Evolutionary conservation across 2,329 filamentous ascomycete genomes (phyloP).

Genomic region (Knufia petricola): DNA sequence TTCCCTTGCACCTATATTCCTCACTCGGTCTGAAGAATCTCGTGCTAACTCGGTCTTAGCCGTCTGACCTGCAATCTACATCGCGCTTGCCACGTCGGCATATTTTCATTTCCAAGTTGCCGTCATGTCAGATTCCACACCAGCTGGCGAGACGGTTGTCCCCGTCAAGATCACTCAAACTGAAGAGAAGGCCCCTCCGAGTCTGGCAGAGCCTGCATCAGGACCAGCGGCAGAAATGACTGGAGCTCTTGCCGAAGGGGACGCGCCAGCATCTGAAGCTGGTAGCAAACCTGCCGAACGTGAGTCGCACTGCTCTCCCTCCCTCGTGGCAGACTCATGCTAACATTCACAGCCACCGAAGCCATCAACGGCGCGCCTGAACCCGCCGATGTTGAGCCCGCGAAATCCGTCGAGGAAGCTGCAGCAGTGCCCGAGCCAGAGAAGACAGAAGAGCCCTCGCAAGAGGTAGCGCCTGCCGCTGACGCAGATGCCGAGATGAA

Average conservation of each 20-base stretch:
- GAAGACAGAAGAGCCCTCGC: slow-evolving; percentile 10
- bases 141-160: slow-evolving; percentile 13
- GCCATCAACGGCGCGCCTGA: slow-evolving; percentile 21
- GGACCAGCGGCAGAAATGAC: slow-evolving; percentile 20
- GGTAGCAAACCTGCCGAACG: slow-evolving; percentile 25
- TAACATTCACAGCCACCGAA: slow-evolving; percentile 20
- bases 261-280: slow-evolving; percentile 27
- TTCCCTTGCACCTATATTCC: not conserved
- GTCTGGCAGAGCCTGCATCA: slow-evolving; percentile 19
- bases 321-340: slow-evolving; percentile 14
- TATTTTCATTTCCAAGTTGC: not conserved
- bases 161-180: slow-evolving; percentile 20
- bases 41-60: not conserved
- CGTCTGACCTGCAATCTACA: not conserved
- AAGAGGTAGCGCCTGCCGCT: slow-evolving; percentile 2
- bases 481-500: slow-evolving; percentile 19
- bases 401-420: slow-evolving; percentile 26
- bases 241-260: slow-evolving; percentile 27
- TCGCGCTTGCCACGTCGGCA: slow-evolving; percentile 5
- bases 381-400: slow-evolving; percentile 20
- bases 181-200: slow-evolving; percentile 18
- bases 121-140: not conserved
- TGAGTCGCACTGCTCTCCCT: slow-evolving; percentile 27
- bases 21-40: not conserved
- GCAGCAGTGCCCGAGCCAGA: slow-evolving; percentile 14